Evolutionary conservation across 2,329 filamentous ascomycete genomes (phyloP), one percentile per base, ranked within the genome.

Genomic region (Capronia epimyces): DNA sequence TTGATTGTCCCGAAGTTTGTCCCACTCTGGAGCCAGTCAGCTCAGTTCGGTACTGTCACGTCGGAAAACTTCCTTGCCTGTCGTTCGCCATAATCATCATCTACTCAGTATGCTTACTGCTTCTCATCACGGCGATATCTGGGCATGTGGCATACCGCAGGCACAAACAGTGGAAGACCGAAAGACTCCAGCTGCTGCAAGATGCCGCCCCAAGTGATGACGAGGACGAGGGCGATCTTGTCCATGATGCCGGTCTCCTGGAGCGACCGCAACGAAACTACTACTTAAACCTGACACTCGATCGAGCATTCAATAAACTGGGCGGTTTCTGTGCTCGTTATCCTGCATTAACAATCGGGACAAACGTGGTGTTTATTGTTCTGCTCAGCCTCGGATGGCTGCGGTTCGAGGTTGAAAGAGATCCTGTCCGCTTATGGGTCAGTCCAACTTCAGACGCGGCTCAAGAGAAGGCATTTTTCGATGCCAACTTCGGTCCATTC

Each of bases 381-480:
- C 66, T 95, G 3, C 75, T 98, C 55, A 96, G 90, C 64, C 70
- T 91, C 29, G 93, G 93, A 1, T 95, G 89, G 88, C 72, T 93
- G 52, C 81, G 81, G 39, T 98, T 98, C 63, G 78, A 87, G n/a
- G 77, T 98, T 29, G 93, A 97, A 68, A 87, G 77, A 18, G 86
- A 97, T 56, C 93, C 93, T 4, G 93, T 94, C 9, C 83, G 87
- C 42, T 74, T 98, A 7, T 98, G 93, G 93, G 93, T 98, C n/a
- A 90, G 91, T 62, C 93, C 93, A 6, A 86, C 86, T 7, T 97
- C 93, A 3, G 81, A 83, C 43, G 91, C 94, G 16, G 93, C 93
- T 0, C 80, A 89, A 65, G 91, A 98, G 66, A 98, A 98, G 71
- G 79, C 79, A 1, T 98, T 94, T 66, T 98, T 97, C 59, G 94